These are phyloP conservation scores for Sphagnum magellanicum DNA, from an alignment of 228 moss, liverwort and hornwort genomes.

Conservation along the genomic window DNA sequence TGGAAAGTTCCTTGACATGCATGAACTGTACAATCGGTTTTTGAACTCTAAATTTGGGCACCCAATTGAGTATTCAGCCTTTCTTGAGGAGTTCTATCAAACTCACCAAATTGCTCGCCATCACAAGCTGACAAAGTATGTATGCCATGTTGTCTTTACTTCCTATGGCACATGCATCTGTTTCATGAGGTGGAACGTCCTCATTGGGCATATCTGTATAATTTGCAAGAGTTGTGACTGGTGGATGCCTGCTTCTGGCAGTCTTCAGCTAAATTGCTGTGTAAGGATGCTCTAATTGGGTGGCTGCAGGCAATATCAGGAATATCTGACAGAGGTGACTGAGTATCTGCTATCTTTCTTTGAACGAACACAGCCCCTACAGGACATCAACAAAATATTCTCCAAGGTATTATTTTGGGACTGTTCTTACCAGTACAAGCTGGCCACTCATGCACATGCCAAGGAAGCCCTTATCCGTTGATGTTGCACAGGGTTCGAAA, in stretches of 20 bases:
- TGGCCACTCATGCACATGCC: too few species aligned
- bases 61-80: constrained; percentile 65
- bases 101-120: constrained; percentile 55
- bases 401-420: constrained; percentile 32
- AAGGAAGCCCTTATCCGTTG: too few species aligned
- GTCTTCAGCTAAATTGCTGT: not conserved
- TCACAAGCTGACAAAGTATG: constrained; percentile 69
- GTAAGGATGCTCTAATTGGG: not conserved
- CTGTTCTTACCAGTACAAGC: not conserved
- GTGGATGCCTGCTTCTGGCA: not conserved
- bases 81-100: constrained; percentile 65
- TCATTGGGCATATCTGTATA: too few species aligned
- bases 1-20: constrained; percentile 75
- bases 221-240: not conserved
- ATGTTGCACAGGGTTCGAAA: too few species aligned
- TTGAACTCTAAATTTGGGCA: constrained; percentile 76
- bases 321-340: constrained; percentile 68
- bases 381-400: constrained; percentile 72
- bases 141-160: not conserved
- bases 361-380: constrained; percentile 81
- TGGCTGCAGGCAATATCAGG: constrained; percentile 59
- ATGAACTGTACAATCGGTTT: constrained; percentile 77
- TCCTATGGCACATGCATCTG: not conserved
- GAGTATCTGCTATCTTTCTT: constrained; percentile 76
- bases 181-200: too few species aligned